Evolutionary conservation across 371 early-diverging fungal species (phyloP).

Genomic region (Parasitella parasitica): DNA sequence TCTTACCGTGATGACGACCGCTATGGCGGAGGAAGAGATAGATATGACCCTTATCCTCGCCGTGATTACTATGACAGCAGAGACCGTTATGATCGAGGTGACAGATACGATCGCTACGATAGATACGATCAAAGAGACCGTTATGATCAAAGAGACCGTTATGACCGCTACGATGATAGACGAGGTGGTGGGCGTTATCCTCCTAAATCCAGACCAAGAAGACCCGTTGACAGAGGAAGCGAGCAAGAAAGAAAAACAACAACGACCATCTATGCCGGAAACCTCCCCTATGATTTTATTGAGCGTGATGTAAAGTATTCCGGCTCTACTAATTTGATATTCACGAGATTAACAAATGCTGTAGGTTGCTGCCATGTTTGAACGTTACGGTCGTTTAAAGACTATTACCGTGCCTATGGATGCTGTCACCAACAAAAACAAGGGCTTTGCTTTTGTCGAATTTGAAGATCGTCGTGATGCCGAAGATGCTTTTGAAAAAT

Average conservation of each 20-base stretch:
- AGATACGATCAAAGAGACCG: slow-evolving; percentile 41
- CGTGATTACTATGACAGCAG: slow-evolving; percentile 20
- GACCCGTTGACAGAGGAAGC: slow-evolving; percentile 66
- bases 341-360: background rate
- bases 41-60: slow-evolving; percentile 41
- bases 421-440: slow-evolving; percentile 71
- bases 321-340: background rate
- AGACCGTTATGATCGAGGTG: slow-evolving; percentile 40
- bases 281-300: slow-evolving; percentile 74
- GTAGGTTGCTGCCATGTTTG: slow-evolving; percentile 66
- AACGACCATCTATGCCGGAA: slow-evolving; percentile 75
- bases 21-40: slow-evolving; percentile 38
- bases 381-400: slow-evolving; percentile 68
- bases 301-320: slow-evolving; percentile 60
- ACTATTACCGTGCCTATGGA: slow-evolving; percentile 74
- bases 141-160: slow-evolving; percentile 32
- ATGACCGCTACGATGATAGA: slow-evolving; percentile 30
- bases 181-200: slow-evolving; percentile 38
- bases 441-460: slow-evolving; percentile 80
- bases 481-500: slow-evolving; percentile 75
- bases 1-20: slow-evolving; percentile 32
- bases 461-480: slow-evolving; percentile 78
- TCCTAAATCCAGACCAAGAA: slow-evolving; percentile 54
- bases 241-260: slow-evolving; percentile 67
- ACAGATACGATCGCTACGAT: slow-evolving; percentile 32